phyloP scores from a whole-genome alignment of 2,329 filamentous ascomycete species.

The Purpureocillium lavendulum region DNA sequence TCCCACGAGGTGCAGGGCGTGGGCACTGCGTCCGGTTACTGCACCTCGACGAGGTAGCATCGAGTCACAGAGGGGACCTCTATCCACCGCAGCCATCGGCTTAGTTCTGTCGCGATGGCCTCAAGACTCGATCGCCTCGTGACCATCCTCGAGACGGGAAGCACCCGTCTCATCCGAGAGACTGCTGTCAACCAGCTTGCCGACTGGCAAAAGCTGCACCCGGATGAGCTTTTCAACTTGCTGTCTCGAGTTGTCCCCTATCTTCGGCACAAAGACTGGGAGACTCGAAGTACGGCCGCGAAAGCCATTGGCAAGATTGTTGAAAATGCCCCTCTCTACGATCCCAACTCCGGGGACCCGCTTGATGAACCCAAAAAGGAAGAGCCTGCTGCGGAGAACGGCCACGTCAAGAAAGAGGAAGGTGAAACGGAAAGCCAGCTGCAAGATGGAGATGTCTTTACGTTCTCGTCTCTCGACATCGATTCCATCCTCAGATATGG shows the following conservation, averaged over 20 bases:
- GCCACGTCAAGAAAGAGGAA: conserved; percentile 53
- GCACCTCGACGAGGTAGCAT: conserved; percentile 8
- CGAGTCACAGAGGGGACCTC: neutral
- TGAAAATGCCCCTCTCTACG: conserved; percentile 77
- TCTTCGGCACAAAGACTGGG: conserved; percentile 91
- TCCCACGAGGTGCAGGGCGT: conserved; percentile 9
- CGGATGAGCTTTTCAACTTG: conserved; percentile 94
- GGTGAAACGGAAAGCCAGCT: conserved; percentile 35
- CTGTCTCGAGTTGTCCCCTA: conserved; percentile 93
- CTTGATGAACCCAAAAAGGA: conserved; percentile 31
- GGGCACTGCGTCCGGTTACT: conserved; percentile 8
- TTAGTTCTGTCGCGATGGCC: too few relatives aligned
- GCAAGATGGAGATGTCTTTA: conserved; percentile 55
- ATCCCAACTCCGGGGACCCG: conserved; percentile 73
- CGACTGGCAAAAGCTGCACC: conserved; percentile 96
- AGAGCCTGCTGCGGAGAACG: conserved; percentile 23
- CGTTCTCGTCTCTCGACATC: conserved; percentile 68
- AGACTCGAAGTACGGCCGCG: conserved; percentile 86
- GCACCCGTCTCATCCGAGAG: conserved; percentile 90
- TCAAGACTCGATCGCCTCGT: conserved; percentile 72
- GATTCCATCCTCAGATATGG: conserved; percentile 73
- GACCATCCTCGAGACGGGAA: conserved; percentile 92
- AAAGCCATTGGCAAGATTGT: conserved; percentile 93
- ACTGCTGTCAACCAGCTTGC: conserved; percentile 95
- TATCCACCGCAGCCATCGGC: too few relatives aligned